Percentiles rank a stretch among this genome's conserved stretches.
These are phyloP conservation scores for Ulmus americana DNA, from an alignment of 331 rosid genomes.

Conservation along the genomic window DNA sequence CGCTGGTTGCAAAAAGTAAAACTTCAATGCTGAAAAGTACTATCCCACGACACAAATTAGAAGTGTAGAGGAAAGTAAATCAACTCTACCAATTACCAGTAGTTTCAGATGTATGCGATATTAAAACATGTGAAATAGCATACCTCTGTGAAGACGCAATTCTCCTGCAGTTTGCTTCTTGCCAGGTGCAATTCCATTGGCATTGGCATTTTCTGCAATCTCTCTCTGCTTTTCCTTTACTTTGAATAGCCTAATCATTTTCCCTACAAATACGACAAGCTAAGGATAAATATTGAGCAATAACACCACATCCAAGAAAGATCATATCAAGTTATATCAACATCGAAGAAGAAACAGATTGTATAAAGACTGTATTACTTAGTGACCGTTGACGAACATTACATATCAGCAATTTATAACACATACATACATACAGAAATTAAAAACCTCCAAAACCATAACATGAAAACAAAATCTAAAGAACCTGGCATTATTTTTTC, in stretches of 20 bases:
- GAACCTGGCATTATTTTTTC: too few relatives aligned
- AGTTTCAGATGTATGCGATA: not conserved
- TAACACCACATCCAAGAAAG: not conserved
- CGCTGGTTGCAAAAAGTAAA: not conserved
- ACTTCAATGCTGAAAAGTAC: too few relatives aligned
- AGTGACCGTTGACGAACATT: too few relatives aligned
- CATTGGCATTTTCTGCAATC: constrained; percentile 62
- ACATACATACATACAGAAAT: too few relatives aligned
- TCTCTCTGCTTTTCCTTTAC: constrained; percentile 93
- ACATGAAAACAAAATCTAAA: too few relatives aligned
- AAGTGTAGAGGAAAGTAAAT: not conserved
- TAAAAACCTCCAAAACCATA: too few relatives aligned
- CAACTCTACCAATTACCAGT: not conserved
- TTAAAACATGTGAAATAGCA: not conserved
- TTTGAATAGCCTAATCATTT: constrained; percentile 81
- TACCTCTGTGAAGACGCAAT: constrained; percentile 87
- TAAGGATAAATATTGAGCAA: too few relatives aligned
- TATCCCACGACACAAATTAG: not conserved
- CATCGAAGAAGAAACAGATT: not conserved
- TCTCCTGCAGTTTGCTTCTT: constrained; percentile 89
- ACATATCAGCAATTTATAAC: too few relatives aligned
- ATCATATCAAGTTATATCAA: not conserved
- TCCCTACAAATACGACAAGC: constrained; percentile 31
- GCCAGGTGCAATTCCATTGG: constrained; percentile 46
- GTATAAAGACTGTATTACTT: too few relatives aligned